phyloP scores from a whole-genome alignment of 2,329 filamentous ascomycete species.

The Aspergillus sp. region DNA sequence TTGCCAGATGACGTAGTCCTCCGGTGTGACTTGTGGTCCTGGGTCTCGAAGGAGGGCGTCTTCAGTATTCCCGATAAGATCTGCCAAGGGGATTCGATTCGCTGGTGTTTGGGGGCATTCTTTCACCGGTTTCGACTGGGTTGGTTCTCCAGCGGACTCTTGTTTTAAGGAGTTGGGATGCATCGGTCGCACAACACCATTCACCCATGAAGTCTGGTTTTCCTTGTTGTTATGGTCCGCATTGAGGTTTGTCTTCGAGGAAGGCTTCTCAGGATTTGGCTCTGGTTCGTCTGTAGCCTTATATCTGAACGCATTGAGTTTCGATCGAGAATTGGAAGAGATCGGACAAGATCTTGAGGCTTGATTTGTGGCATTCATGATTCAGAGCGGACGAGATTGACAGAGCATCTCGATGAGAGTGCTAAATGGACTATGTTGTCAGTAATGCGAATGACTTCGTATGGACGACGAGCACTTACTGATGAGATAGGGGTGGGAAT shows the following conservation, averaged over 20 bases:
- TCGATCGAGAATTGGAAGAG: slow-evolving; percentile 53
- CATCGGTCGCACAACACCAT: slow-evolving; percentile 30
- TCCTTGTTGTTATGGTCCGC: slow-evolving; percentile 44
- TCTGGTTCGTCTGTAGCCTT: slow-evolving; percentile 30
- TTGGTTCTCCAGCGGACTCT: slow-evolving; percentile 17
- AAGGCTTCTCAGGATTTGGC: slow-evolving; percentile 16
- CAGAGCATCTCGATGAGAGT: slow-evolving; percentile 24
- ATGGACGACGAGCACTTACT: background rate
- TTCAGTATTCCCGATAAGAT: slow-evolving; percentile 61
- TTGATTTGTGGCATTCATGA: slow-evolving; percentile 24
- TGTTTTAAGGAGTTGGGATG: slow-evolving; percentile 18
- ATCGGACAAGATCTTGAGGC: slow-evolving; percentile 35
- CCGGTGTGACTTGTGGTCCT: slow-evolving; percentile 53
- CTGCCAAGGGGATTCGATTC: slow-evolving; percentile 58
- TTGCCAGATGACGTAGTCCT: slow-evolving; percentile 63
- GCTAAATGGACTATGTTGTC: slow-evolving; percentile 8
- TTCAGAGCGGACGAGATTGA: slow-evolving; percentile 17
- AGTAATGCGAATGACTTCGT: background rate
- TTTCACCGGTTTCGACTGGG: slow-evolving; percentile 28
- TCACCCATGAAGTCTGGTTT: slow-evolving; percentile 39
- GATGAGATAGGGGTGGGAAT: background rate
- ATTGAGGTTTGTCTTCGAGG: slow-evolving; percentile 23
- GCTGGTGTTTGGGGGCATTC: slow-evolving; percentile 58
- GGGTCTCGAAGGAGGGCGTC: slow-evolving; percentile 51
- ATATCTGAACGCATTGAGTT: slow-evolving; percentile 57